phyloP scores from a whole-genome alignment of 495 filamentous ascomycete species.

The Aspergillus ostianus region DNA sequence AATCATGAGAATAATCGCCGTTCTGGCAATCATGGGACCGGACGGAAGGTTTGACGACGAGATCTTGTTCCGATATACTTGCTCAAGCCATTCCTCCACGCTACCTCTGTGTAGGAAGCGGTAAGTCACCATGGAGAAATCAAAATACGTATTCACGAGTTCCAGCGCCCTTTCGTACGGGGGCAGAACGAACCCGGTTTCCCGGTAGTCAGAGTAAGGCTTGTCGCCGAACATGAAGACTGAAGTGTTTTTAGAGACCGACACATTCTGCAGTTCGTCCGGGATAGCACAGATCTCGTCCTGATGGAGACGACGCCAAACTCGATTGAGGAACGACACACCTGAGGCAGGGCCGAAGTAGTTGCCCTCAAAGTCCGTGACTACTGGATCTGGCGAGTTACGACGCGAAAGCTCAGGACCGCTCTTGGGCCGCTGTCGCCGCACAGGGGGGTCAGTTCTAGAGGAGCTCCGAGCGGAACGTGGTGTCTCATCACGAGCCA shows the following conservation, averaged over 20 bases:
- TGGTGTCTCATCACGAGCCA: slow-evolving; percentile 7
- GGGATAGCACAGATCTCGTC: slow-evolving; percentile 38
- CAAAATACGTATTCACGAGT: slow-evolving; percentile 43
- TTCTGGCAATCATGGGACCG: slow-evolving; percentile 39
- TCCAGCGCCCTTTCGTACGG: slow-evolving; percentile 35
- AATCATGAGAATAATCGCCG: slow-evolving; percentile 44
- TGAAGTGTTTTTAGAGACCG: slow-evolving; percentile 34
- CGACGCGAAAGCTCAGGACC: slow-evolving; percentile 25
- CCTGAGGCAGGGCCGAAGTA: slow-evolving; percentile 47
- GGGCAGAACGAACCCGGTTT: slow-evolving; percentile 34
- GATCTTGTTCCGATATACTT: slow-evolving; percentile 37
- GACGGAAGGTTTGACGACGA: slow-evolving; percentile 35
- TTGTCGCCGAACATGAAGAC: slow-evolving; percentile 48
- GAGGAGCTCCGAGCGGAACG: slow-evolving; percentile 13
- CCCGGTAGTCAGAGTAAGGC: slow-evolving; percentile 33
- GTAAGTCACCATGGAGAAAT: slow-evolving; percentile 49
- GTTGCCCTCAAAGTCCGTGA: slow-evolving; percentile 47
- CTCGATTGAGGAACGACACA: slow-evolving; percentile 46
- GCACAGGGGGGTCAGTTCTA: slow-evolving; percentile 2
- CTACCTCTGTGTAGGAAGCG: slow-evolving; percentile 43
- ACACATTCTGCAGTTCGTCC: slow-evolving; percentile 34
- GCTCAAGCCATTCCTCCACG: slow-evolving; percentile 39
- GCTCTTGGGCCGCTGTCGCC: slow-evolving; percentile 8
- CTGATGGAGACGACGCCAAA: slow-evolving; percentile 44
- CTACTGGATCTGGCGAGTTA: slow-evolving; percentile 44